A percentile compares a stretch with the other conserved stretches of the same genome.
Evolutionary conservation across 495 filamentous ascomycete species (phyloP).

Genomic region (Rhypophila decipiens): DNA sequence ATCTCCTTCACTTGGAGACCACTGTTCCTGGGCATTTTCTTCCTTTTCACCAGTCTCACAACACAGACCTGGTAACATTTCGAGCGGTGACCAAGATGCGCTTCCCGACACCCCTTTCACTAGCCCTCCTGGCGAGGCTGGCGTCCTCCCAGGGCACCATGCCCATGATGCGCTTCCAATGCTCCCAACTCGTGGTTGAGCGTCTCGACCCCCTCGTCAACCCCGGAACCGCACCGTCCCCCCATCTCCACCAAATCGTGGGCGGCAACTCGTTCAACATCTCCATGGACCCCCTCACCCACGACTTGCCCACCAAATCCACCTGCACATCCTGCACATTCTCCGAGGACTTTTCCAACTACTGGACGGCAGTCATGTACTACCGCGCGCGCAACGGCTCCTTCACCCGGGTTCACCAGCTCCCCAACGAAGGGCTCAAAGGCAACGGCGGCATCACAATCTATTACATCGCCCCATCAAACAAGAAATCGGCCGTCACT

Average conservation of each 20-base stretch:
- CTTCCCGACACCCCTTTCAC: constrained; percentile 27
- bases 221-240: constrained; percentile 7
- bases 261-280: constrained; percentile 21
- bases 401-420: constrained; percentile 28
- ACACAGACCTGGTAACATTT: too few species aligned
- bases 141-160: constrained; percentile 18
- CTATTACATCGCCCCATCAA: constrained; percentile 32
- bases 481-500: constrained; percentile 25
- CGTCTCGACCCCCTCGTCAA: constrained; percentile 53
- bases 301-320: constrained; percentile 21
- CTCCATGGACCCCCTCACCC: constrained; percentile 14
- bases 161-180: constrained; percentile 41
- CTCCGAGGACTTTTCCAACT: constrained; percentile 28
- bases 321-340: constrained; percentile 27
- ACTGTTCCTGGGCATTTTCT: too few species aligned
- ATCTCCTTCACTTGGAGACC: too few species aligned
- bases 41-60: too few species aligned
- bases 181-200: constrained; percentile 46
- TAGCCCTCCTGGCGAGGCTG: constrained; percentile 23
- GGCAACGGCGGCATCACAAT: constrained; percentile 30
- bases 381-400: constrained; percentile 29
- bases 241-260: constrained; percentile 17
- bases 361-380: constrained; percentile 33
- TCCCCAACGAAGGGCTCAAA: neutral
- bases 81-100: too few species aligned